A percentile compares a stretch with the other conserved stretches of the same genome.
Evolutionary conservation across 331 rosid genomes (phyloP).

Genomic region (Pyracantha coccinea): DNA sequence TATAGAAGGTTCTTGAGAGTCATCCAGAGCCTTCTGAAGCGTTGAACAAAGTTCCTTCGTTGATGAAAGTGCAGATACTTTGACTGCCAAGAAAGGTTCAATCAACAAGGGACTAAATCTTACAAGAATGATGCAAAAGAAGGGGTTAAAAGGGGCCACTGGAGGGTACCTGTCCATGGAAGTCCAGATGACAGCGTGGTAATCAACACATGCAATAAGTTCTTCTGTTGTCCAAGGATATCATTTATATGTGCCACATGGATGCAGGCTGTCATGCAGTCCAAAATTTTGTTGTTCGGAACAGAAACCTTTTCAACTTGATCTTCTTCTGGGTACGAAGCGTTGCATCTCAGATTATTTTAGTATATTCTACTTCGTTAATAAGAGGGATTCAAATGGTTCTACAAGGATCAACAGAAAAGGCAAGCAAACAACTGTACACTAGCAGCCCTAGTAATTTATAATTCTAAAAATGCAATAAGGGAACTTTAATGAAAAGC

Average conservation of each 20-base stretch:
- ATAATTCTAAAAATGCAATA: too few relatives aligned
- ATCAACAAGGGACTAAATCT: conserved; percentile 13
- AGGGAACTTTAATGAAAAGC: too few relatives aligned
- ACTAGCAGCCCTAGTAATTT: neutral
- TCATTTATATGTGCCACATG: conserved; percentile 62
- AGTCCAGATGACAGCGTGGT: conserved; percentile 50
- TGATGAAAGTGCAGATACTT: conserved; percentile 56
- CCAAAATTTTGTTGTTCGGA: conserved; percentile 67
- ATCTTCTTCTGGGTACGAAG: conserved; percentile 40
- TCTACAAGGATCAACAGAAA: neutral
- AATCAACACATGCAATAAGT: conserved; percentile 42
- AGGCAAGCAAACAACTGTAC: neutral
- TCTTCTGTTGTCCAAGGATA: conserved; percentile 61
- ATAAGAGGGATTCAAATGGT: neutral
- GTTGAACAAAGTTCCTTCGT: conserved; percentile 73
- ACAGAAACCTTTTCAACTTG: conserved; percentile 41
- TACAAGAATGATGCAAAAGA: neutral
- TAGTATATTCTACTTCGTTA: neutral
- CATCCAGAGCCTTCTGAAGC: conserved; percentile 33
- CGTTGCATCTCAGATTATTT: neutral
- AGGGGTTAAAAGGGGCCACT: neutral
- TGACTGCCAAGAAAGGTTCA: conserved; percentile 42
- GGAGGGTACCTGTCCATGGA: conserved; percentile 80
- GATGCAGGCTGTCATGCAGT: conserved; percentile 78
- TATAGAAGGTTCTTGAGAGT: conserved; percentile 28